Evolutionary conservation across 768 basidiomycete species (phyloP).

Genomic region (Cytidiella melzeri): DNA sequence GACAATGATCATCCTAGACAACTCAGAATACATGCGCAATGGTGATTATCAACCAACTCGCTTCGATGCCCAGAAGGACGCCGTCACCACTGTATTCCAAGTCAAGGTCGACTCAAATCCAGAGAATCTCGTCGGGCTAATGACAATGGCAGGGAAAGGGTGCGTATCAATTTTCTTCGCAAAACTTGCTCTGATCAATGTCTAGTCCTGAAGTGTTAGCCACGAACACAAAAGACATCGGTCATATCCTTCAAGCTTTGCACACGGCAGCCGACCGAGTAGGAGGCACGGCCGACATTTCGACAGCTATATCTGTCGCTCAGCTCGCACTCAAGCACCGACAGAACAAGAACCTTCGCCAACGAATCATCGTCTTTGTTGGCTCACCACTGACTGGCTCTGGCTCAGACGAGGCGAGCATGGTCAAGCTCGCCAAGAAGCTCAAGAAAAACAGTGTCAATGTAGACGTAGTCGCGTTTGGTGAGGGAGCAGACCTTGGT

Average conservation of each 20-base stretch:
- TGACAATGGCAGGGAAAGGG: constrained; percentile 99
- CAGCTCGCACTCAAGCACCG: constrained; percentile 96
- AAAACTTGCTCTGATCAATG: background rate
- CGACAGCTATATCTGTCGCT: constrained; percentile 88
- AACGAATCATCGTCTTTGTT: constrained; percentile 91
- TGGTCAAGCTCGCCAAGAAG: constrained; percentile 91
- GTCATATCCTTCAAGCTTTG: constrained; percentile 79
- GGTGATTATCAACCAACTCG: constrained; percentile 86
- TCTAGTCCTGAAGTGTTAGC: constrained; percentile 90
- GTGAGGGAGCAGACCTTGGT: constrained; percentile 79
- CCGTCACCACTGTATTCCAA: constrained; percentile 83
- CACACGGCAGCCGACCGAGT: constrained; percentile 68
- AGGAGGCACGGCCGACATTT: constrained; percentile 78
- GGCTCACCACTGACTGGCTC: constrained; percentile 77
- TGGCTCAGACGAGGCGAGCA: constrained; percentile 68
- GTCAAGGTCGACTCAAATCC: constrained; percentile 95
- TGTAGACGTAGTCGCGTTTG: constrained; percentile 85
- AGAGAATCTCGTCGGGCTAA: constrained; percentile 94
- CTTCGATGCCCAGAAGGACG: constrained; percentile 88
- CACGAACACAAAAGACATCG: constrained; percentile 92
- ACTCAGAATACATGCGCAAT: constrained; percentile 96
- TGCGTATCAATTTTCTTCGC: constrained; percentile 23
- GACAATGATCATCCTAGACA: constrained; percentile 96
- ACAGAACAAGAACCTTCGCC: constrained; percentile 97
- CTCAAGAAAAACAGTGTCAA: constrained; percentile 99